These are phyloP conservation scores for Pseudogymnoascus pannorum DNA, from an alignment of 2,329 filamentous ascomycete genomes.

Conservation along the genomic window DNA sequence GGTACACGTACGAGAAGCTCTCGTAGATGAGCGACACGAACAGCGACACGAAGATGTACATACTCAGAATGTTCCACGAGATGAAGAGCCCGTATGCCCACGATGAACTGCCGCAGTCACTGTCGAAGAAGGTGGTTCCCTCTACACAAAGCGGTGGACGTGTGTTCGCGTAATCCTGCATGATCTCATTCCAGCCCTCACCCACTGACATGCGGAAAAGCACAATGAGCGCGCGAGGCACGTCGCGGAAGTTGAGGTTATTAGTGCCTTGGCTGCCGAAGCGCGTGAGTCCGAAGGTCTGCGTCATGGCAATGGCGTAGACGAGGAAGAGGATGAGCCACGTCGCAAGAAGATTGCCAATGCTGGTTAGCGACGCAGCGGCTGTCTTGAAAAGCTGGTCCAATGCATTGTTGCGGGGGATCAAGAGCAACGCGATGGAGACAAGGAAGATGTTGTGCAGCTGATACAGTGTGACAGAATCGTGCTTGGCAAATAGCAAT, in stretches of 20 bases:
- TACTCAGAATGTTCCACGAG: slow-evolving; percentile 97
- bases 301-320: slow-evolving; percentile 92
- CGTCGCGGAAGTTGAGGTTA: slow-evolving; percentile 87
- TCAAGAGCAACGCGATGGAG: slow-evolving; percentile 79
- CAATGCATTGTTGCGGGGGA: slow-evolving; percentile 91
- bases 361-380: slow-evolving; percentile 83
- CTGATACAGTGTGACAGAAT: slow-evolving; percentile 59
- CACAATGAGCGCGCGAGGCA: slow-evolving; percentile 87
- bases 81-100: slow-evolving; percentile 92
- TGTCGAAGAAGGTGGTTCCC: slow-evolving; percentile 65
- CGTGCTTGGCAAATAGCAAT: slow-evolving; percentile 57
- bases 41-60: slow-evolving; percentile 98
- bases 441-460: slow-evolving; percentile 93
- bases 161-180: slow-evolving; percentile 89
- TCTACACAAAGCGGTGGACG: slow-evolving; percentile 74
- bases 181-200: slow-evolving; percentile 93
- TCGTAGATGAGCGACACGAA: slow-evolving; percentile 99
- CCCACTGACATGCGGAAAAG: slow-evolving; percentile 90
- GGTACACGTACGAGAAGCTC: slow-evolving; percentile 98
- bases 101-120: slow-evolving; percentile 83
- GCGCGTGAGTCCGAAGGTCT: slow-evolving; percentile 89
- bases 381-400: slow-evolving; percentile 99
- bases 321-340: slow-evolving; percentile 97
- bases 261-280: slow-evolving; percentile 66
- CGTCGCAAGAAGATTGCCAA: slow-evolving; percentile 85